Conservation (phyloP, 306 rosid species). For the Ormosia emarginata region DNA sequence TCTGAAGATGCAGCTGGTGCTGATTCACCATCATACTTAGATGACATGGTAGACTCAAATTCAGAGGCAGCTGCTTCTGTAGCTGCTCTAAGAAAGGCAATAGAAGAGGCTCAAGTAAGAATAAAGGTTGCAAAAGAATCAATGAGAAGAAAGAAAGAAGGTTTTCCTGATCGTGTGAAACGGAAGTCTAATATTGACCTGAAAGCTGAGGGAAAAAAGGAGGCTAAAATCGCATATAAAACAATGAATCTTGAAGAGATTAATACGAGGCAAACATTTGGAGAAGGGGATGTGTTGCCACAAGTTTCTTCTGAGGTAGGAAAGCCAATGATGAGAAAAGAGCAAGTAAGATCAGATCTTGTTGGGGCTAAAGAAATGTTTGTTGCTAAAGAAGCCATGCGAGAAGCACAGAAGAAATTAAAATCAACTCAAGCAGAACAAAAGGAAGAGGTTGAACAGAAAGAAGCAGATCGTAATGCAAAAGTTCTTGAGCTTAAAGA, state of each 20-base stretch:
- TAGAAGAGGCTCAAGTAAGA: slow-evolving; percentile 86
- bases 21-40: slow-evolving; percentile 53
- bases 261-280: slow-evolving; percentile 32
- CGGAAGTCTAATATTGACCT: slow-evolving; percentile 35
- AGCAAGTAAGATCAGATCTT: slow-evolving; percentile 34
- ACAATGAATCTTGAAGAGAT: slow-evolving; percentile 38
- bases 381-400: slow-evolving; percentile 33
- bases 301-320: slow-evolving; percentile 35
- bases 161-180: slow-evolving; percentile 51
- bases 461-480: slow-evolving; percentile 39
- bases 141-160: slow-evolving; percentile 72
- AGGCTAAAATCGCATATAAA: slow-evolving; percentile 21
- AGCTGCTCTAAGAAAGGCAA: slow-evolving; percentile 89
- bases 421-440: slow-evolving; percentile 33
- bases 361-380: slow-evolving; percentile 18
- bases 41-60: slow-evolving; percentile 65
- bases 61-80: slow-evolving; percentile 81
- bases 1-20: slow-evolving; percentile 31
- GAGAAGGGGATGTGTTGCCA: slow-evolving; percentile 31
- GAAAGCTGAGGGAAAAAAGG: slow-evolving; percentile 38
- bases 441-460: slow-evolving; percentile 38
- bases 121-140: slow-evolving; percentile 66
- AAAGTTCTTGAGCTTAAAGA: slow-evolving; percentile 32
- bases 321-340: slow-evolving; percentile 32
- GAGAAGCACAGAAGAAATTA: slow-evolving; percentile 30